Conservation (phyloP, 805 yeast genomes). For the Dipodascus albidus region DNA sequence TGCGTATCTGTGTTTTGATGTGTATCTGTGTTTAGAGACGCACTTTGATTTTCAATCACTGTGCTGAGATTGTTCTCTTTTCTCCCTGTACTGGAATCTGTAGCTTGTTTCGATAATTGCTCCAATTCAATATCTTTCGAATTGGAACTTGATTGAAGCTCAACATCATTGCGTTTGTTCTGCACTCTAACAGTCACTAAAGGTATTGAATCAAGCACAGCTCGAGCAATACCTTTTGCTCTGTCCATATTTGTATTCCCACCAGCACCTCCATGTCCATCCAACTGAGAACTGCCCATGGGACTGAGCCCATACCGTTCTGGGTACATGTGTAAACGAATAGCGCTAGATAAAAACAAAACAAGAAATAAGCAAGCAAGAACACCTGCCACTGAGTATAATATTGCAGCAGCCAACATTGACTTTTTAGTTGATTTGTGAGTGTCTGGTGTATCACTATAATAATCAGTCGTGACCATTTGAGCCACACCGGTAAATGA, state of each 20-base stretch:
- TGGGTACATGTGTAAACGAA: conserved; percentile 26
- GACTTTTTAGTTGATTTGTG: conserved; percentile 16
- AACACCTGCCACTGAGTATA: conserved; percentile 22
- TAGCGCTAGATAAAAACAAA: conserved; percentile 23
- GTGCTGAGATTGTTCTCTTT: too few relatives aligned
- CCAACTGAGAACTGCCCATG: conserved; percentile 2
- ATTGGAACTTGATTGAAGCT: neutral
- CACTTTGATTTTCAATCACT: too few relatives aligned
- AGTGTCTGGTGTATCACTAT: conserved; percentile 2
- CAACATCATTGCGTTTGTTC: neutral
- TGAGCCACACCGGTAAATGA: conserved; percentile 7
- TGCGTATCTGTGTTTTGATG: neutral
- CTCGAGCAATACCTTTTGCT: conserved; percentile 27
- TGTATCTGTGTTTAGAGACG: too few relatives aligned
- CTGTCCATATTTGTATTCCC: conserved; percentile 11
- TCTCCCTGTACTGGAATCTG: neutral
- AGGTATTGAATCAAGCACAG: conserved; percentile 27
- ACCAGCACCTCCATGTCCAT: conserved; percentile 8
- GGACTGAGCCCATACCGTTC: conserved; percentile 22
- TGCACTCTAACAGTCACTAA: conserved; percentile 15
- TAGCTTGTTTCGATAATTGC: neutral
- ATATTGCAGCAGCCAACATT: conserved; percentile 16
- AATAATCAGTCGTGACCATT: conserved; percentile 1
- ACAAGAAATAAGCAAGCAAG: conserved; percentile 20
- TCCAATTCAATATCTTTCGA: conserved; percentile 1